Percentiles rank a stretch among this genome's conserved stretches.
Evolutionary conservation across 73 alveolate species (phyloP).

Genomic region (Durusdinium trenchii): DNA sequence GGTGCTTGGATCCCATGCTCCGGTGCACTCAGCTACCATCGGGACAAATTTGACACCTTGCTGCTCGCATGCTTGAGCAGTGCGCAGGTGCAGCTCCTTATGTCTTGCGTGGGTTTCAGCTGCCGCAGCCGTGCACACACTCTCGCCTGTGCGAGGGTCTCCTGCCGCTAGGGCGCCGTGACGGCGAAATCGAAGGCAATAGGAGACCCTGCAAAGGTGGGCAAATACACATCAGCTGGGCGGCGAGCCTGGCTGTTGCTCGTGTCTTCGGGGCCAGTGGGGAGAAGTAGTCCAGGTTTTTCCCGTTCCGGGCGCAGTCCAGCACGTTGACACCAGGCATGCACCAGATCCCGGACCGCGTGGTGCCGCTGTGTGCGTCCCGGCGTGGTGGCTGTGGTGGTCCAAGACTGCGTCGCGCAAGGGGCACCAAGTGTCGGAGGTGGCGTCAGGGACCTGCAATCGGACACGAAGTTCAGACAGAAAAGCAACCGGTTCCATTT

Average conservation of each 20-base stretch:
- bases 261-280: not conserved
- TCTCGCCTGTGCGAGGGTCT: slow-evolving; percentile 7
- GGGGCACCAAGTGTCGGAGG: not conserved
- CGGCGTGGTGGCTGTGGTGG: not conserved
- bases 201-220: slow-evolving; percentile 27
- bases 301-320: slow-evolving; percentile 22
- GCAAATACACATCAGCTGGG: slow-evolving; percentile 10
- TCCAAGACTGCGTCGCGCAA: not conserved
- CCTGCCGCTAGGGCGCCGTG: slow-evolving; percentile 60
- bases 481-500: not conserved
- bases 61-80: slow-evolving; percentile 9
- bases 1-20: not conserved
- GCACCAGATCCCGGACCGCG: not conserved
- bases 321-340: not conserved
- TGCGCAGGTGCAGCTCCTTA: not conserved
- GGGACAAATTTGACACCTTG: slow-evolving; percentile 6
- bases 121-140: not conserved
- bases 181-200: slow-evolving; percentile 24
- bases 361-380: slow-evolving; percentile 16
- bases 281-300: not conserved
- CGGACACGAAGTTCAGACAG: not conserved
- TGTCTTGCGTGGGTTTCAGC: not conserved
- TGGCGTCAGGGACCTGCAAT: not conserved
- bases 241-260: not conserved
- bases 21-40: not conserved